Evolutionary conservation across 805 yeast genomes (phyloP).

Genomic region (Kazachstania viticola): DNA sequence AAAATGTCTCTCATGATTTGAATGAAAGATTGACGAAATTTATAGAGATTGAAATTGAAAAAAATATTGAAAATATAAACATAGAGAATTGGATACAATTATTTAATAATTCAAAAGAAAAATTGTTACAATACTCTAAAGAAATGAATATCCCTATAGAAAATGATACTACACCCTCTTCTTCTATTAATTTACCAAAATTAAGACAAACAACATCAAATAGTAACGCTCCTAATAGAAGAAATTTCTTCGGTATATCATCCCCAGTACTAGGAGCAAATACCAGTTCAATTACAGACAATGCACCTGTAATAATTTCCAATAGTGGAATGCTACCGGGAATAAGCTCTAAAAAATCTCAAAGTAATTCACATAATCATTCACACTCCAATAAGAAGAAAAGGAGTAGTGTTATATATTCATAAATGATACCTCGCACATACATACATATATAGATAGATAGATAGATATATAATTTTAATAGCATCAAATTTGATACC

Average conservation of each 20-base stretch:
- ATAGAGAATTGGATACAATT: slow-evolving; percentile 10
- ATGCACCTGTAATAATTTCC: too few species aligned
- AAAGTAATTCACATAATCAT: too few species aligned
- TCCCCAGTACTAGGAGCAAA: slow-evolving; percentile 1
- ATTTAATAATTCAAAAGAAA: slow-evolving; percentile 7
- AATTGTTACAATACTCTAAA: neutral
- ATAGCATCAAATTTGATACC: too few species aligned
- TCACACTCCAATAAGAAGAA: too few species aligned
- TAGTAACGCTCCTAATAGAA: slow-evolving; percentile 3
- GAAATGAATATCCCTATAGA: slow-evolving; percentile 2
- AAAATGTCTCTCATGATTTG: slow-evolving; percentile 1
- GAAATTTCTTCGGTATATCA: slow-evolving; percentile 5
- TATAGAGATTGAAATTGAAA: slow-evolving; percentile 1
- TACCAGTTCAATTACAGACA: neutral
- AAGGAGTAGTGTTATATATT: too few species aligned
- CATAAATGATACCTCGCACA: too few species aligned
- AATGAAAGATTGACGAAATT: slow-evolving; percentile 1
- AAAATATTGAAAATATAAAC: slow-evolving; percentile 2
- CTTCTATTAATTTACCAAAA: neutral
- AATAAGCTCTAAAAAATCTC: too few species aligned
- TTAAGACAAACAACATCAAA: slow-evolving; percentile 1
- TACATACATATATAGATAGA: too few species aligned
- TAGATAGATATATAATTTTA: too few species aligned
- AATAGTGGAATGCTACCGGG: too few species aligned
- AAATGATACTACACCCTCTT: neutral